Percentiles rank a stretch among this genome's conserved stretches.
Evolutionary conservation across 257 asterid genomes (phyloP).

Genomic region (Linaria vulgaris): DNA sequence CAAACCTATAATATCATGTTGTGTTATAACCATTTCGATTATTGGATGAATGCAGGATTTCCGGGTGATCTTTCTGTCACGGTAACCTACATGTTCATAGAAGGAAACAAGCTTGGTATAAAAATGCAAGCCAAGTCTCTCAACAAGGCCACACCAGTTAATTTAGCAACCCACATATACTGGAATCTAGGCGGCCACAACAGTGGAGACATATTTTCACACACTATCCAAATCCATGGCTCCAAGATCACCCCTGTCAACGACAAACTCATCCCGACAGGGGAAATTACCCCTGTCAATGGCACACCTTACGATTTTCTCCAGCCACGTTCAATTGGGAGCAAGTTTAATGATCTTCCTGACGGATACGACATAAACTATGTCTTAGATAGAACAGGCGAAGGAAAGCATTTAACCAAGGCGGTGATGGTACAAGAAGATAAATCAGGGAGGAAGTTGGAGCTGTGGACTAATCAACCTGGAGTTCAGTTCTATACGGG

Average conservation of each 20-base stretch:
- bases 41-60: conserved; percentile 44
- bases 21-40: too few species aligned
- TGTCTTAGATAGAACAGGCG: conserved; percentile 40
- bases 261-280: conserved; percentile 67
- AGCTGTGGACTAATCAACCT: conserved; percentile 73
- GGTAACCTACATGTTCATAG: conserved; percentile 63
- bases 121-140: conserved; percentile 62
- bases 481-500: conserved; percentile 83
- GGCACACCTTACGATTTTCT: conserved; percentile 69
- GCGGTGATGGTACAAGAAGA: conserved; percentile 50
- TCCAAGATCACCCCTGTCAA: conserved; percentile 65
- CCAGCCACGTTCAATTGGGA: conserved; percentile 42
- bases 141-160: conserved; percentile 68
- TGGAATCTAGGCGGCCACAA: conserved; percentile 84
- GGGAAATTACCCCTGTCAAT: conserved; percentile 40
- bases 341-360: conserved; percentile 37
- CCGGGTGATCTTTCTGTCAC: conserved; percentile 58
- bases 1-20: too few species aligned
- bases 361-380: conserved; percentile 81
- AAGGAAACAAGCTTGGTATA: conserved; percentile 40
- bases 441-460: conserved; percentile 70
- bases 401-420: conserved; percentile 34
- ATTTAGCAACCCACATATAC: conserved; percentile 79
- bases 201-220: conserved; percentile 62
- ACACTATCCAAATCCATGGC: conserved; percentile 52